Evolutionary conservation across 106 monocot genomes (phyloP), one percentile per base, ranked within the genome.

Genomic region (Acanthochlamys bracteata): DNA sequence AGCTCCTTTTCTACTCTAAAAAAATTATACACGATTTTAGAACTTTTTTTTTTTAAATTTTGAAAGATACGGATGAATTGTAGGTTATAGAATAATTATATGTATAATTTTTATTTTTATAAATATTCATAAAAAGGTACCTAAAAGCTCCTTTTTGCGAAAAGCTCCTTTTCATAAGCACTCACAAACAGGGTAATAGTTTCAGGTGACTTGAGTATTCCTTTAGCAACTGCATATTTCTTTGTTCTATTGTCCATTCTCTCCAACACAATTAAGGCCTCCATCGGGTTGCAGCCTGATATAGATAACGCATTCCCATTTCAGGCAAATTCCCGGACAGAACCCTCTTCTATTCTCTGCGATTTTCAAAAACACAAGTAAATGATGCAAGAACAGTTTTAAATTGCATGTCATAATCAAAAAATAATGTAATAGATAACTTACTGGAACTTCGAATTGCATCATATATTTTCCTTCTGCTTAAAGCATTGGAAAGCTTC

Each of bases 401-500:
- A 26, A 60, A 39, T n/a, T 53, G 58, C 41, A 23, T 45, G 20
- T 9, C 47, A 20, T 25, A 47, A 25, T 20, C 7, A 0, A 33
- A 33, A 33, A 33, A 33, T 49, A 49, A 4, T 17, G 12, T 0
- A 39, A 25, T 3, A 25, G 47, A 60, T 19, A 41, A 67, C 79
- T 69, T 77, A 86, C 89, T 59, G 7, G 75, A 62, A 67, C 27
- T 27, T 75, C 77, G 54, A n/a, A 63, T 64, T 17, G 43, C 65
- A 60, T 80, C 74, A 57, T 71, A 65, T 10, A 80, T 52, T 42
- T 86, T 66, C 21, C 74, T 66, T 11, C 49, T 65, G 66, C 74
- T 69, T 43, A 86, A 53, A 63, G 77, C 80, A 41, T 42, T 57
- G 41, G 75, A 80, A 55, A 90, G 86, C 42, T 76, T 95, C 76